phyloP scores from a whole-genome alignment of 805 yeast species.

The Schwanniomyces vanrijiae region DNA sequence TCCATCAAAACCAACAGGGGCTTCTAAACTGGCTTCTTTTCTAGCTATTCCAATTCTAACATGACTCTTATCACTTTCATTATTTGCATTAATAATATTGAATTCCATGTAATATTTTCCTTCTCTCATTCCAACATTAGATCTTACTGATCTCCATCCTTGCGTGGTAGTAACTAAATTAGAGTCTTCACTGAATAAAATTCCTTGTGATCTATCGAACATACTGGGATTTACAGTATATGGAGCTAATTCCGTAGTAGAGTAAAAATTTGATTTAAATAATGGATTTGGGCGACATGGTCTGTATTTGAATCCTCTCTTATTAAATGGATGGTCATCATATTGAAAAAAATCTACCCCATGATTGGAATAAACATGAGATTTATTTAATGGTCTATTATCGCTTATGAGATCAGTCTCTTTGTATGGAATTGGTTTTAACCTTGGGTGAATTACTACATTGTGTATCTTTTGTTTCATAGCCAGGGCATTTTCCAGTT shows the following conservation, averaged over 20 bases:
- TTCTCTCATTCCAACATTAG: slow-evolving; percentile 72
- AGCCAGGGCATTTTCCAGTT: slow-evolving; percentile 17
- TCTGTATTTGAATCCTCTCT: slow-evolving; percentile 76
- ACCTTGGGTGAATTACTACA: slow-evolving; percentile 33
- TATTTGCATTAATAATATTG: slow-evolving; percentile 48
- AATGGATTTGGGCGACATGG: slow-evolving; percentile 73
- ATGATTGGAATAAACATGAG: slow-evolving; percentile 7
- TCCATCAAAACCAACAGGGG: slow-evolving; percentile 94
- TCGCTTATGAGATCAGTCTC: slow-evolving; percentile 12
- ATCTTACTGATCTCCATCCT: slow-evolving; percentile 81
- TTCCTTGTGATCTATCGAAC: slow-evolving; percentile 69
- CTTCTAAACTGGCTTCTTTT: slow-evolving; percentile 85
- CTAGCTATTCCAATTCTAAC: slow-evolving; percentile 83
- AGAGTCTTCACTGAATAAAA: slow-evolving; percentile 31
- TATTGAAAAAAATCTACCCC: slow-evolving; percentile 37
- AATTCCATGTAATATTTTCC: slow-evolving; percentile 84
- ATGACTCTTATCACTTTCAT: slow-evolving; percentile 42
- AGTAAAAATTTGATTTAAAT: slow-evolving; percentile 57
- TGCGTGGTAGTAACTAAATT: slow-evolving; percentile 51
- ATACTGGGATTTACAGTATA: slow-evolving; percentile 54
- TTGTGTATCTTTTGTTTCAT: slow-evolving; percentile 26
- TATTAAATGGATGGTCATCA: slow-evolving; percentile 82
- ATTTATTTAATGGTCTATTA: background rate
- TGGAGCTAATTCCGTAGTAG: slow-evolving; percentile 76
- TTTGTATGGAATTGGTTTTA: slow-evolving; percentile 35